Percentiles rank a stretch among this genome's conserved stretches.
Conservation (phyloP, 495 filamentous ascomycete genomes). For the Trichocladium antarcticum region DNA sequence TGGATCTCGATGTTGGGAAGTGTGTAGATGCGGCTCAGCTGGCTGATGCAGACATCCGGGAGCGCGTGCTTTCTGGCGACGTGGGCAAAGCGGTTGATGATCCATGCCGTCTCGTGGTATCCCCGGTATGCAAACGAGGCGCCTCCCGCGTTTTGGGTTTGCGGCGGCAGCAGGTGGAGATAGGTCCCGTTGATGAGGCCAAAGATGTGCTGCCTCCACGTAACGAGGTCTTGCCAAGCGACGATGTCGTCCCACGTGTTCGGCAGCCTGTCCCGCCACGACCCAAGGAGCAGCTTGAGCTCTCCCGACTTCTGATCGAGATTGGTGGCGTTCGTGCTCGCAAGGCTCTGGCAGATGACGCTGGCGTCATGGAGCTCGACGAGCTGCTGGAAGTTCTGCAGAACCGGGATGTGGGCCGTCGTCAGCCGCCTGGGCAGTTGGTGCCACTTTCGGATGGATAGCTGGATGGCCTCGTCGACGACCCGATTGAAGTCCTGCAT, state of each 20-base stretch:
- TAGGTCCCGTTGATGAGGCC: constrained; percentile 92
- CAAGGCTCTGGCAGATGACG: constrained; percentile 81
- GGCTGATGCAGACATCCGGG: constrained; percentile 91
- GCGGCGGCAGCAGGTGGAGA: constrained; percentile 68
- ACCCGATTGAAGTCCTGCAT: constrained; percentile 71
- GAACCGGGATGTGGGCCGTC: constrained; percentile 84
- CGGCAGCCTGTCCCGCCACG: constrained; percentile 90
- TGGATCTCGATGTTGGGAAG: constrained; percentile 99
- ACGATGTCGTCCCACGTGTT: constrained; percentile 99
- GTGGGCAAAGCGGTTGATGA: constrained; percentile 97
- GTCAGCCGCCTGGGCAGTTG: constrained; percentile 88
- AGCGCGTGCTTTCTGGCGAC: constrained; percentile 95
- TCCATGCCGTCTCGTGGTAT: constrained; percentile 98
- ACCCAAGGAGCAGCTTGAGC: constrained; percentile 83
- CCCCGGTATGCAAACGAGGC: constrained; percentile 89
- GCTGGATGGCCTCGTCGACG: constrained; percentile 90
- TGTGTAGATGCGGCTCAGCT: constrained; percentile 95
- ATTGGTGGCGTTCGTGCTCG: constrained; percentile 70
- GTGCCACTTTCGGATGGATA: constrained; percentile 96
- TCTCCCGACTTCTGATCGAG: constrained; percentile 91
- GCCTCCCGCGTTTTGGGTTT: constrained; percentile 62
- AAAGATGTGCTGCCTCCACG: constrained; percentile 98
- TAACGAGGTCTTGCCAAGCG: constrained; percentile 96
- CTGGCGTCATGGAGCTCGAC: constrained; percentile 97
- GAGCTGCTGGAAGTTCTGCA: constrained; percentile 98